These are phyloP conservation scores for Fomitiporia mediterranea DNA, from an alignment of 1,284 basidiomycete genomes.

Conservation along the genomic window DNA sequence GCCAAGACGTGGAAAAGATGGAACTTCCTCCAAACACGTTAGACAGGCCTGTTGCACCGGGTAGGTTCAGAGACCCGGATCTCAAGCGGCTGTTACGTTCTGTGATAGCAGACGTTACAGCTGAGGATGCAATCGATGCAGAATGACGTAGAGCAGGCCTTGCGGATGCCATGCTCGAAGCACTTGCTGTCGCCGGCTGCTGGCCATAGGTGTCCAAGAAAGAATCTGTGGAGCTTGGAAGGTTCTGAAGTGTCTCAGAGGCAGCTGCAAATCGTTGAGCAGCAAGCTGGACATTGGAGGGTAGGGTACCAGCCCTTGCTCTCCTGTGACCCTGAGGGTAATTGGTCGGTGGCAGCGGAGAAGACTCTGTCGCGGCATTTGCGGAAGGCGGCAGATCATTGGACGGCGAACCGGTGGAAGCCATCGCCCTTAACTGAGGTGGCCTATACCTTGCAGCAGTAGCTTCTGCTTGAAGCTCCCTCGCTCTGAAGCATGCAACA, in stretches of 20 bases:
- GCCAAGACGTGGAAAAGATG: slow-evolving; percentile 85
- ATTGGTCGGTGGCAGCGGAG: slow-evolving; percentile 58
- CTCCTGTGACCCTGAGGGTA: slow-evolving; percentile 77
- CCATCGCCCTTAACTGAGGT: slow-evolving; percentile 71
- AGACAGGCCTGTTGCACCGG: slow-evolving; percentile 64
- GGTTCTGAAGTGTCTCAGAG: slow-evolving; percentile 50
- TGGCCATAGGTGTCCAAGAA: slow-evolving; percentile 45
- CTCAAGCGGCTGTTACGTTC: slow-evolving; percentile 78
- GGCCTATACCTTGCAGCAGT: slow-evolving; percentile 62
- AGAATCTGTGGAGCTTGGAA: slow-evolving; percentile 57
- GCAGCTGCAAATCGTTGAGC: slow-evolving; percentile 76
- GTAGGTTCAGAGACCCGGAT: slow-evolving; percentile 84
- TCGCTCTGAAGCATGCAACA: slow-evolving; percentile 47
- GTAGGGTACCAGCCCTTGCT: slow-evolving; percentile 84
- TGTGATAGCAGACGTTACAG: slow-evolving; percentile 51
- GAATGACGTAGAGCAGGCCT: slow-evolving; percentile 78
- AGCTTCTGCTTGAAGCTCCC: slow-evolving; percentile 75
- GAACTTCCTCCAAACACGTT: slow-evolving; percentile 79
- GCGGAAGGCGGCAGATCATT: slow-evolving; percentile 55
- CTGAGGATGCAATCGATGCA: slow-evolving; percentile 59
- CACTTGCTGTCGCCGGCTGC: slow-evolving; percentile 36
- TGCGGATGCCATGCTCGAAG: slow-evolving; percentile 38
- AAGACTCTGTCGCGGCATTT: slow-evolving; percentile 52
- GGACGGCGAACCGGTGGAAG: slow-evolving; percentile 65
- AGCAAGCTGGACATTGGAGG: slow-evolving; percentile 82